Evolutionary conservation across 2,329 filamentous ascomycete species (phyloP).

Genomic region (Colletotrichum neosansevieriae): DNA sequence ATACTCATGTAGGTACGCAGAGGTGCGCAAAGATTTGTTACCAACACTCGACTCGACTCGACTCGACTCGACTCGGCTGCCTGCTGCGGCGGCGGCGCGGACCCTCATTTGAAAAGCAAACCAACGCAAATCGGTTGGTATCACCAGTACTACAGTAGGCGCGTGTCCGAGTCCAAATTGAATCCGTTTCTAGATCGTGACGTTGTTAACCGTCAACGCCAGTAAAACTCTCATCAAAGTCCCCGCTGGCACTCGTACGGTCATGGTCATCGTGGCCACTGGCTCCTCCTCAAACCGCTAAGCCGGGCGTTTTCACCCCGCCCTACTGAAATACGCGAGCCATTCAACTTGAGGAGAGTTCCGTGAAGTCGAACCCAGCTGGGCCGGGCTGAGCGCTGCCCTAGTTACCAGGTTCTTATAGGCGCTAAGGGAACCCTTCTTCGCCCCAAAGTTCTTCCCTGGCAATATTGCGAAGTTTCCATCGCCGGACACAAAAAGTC

Average conservation of each 20-base stretch:
- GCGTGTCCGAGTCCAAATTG: background rate
- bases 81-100: background rate
- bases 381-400: background rate
- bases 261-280: background rate
- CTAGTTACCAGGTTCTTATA: too few relatives aligned
- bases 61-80: background rate
- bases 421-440: too few relatives aligned
- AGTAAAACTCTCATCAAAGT: background rate
- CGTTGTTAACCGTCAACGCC: background rate
- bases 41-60: too few relatives aligned
- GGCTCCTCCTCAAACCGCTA: background rate
- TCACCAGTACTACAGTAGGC: background rate
- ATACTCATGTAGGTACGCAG: background rate
- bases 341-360: too few relatives aligned
- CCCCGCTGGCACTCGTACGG: background rate
- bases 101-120: background rate
- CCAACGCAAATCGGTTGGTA: background rate
- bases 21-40: background rate
- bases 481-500: background rate
- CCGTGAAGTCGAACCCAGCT: too few relatives aligned
- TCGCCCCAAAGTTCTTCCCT: background rate
- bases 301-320: conserved; percentile 25
- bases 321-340: background rate
- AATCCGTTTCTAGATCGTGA: conserved; percentile 2
- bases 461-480: background rate